Percentiles rank a stretch among this genome's conserved stretches.
These are phyloP conservation scores for Niebla homalea DNA, from an alignment of 495 filamentous ascomycete species.

Conservation along the genomic window DNA sequence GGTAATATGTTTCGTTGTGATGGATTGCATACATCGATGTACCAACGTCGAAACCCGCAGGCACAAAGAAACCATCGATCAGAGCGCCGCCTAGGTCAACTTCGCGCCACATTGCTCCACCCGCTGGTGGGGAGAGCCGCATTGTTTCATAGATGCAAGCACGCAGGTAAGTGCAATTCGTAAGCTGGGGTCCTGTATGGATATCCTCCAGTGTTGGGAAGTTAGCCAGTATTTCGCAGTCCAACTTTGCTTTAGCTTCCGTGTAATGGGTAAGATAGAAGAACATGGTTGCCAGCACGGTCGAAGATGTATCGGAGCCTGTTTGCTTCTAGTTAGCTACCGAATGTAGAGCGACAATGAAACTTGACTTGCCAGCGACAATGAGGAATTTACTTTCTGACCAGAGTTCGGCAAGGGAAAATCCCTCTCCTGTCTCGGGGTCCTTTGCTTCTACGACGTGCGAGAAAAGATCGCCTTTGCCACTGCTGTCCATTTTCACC, in stretches of 20 bases:
- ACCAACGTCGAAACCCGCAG: slow-evolving; percentile 38
- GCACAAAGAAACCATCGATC: slow-evolving; percentile 40
- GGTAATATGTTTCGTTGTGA: slow-evolving; percentile 41
- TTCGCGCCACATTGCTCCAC: slow-evolving; percentile 42
- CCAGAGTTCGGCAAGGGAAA: slow-evolving; percentile 54
- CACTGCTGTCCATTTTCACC: slow-evolving; percentile 33
- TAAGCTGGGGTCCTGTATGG: slow-evolving; percentile 33
- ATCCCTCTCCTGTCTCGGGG: slow-evolving; percentile 47
- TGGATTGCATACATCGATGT: slow-evolving; percentile 43
- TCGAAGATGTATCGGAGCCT: slow-evolving; percentile 47
- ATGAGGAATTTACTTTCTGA: slow-evolving; percentile 55
- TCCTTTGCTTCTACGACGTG: slow-evolving; percentile 46
- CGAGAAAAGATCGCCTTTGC: slow-evolving; percentile 52
- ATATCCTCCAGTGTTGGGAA: slow-evolving; percentile 46
- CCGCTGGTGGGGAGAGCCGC: slow-evolving; percentile 48
- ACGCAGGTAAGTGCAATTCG: slow-evolving; percentile 39
- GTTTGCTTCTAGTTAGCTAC: not conserved
- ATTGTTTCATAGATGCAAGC: slow-evolving; percentile 55
- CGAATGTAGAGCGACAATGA: not conserved
- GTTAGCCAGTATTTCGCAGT: slow-evolving; percentile 36
- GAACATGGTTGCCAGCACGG: slow-evolving; percentile 42
- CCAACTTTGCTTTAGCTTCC: slow-evolving; percentile 28
- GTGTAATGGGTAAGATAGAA: slow-evolving; percentile 50
- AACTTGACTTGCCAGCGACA: slow-evolving; percentile 20
- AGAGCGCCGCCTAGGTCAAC: slow-evolving; percentile 40